Percentiles rank a stretch among this genome's conserved stretches.
phyloP scores from a whole-genome alignment of 495 filamentous ascomycete genomes.

The Penicillium crystallinum region DNA sequence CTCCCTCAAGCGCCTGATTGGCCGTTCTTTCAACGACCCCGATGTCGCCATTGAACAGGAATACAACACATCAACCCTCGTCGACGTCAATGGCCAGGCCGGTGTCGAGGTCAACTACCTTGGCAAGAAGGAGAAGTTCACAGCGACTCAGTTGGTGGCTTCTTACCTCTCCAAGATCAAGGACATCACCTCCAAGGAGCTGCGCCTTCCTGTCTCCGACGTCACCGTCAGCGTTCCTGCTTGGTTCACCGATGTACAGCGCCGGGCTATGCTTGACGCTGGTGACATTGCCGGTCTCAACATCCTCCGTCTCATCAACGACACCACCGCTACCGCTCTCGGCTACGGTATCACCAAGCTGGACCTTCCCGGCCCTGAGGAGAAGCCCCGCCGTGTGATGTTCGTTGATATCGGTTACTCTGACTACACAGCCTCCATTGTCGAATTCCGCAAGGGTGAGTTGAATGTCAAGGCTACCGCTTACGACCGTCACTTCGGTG shows the following conservation, averaged over 20 bases:
- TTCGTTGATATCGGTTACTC: constrained; percentile 96
- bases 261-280: constrained; percentile 83
- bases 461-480: constrained; percentile 89
- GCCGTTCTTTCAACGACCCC: constrained; percentile 79
- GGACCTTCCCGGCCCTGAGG: constrained; percentile 80
- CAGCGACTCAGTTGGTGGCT: constrained; percentile 81
- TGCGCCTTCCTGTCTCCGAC: constrained; percentile 91
- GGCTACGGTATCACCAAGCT: constrained; percentile 97
- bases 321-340: constrained; percentile 92
- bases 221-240: constrained; percentile 89
- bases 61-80: constrained; percentile 79
- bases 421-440: constrained; percentile 90
- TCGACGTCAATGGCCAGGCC: constrained; percentile 89
- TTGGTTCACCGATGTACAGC: constrained; percentile 96
- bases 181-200: constrained; percentile 76
- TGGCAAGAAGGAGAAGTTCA: constrained; percentile 91
- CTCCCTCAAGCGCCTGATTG: constrained; percentile 86
- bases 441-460: constrained; percentile 97
- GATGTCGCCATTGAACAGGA: constrained; percentile 89
- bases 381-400: constrained; percentile 87
- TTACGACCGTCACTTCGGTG: constrained; percentile 94
- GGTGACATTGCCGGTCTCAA: constrained; percentile 93
- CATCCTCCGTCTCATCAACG: constrained; percentile 90
- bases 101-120: constrained; percentile 92
- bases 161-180: constrained; percentile 97